phyloP scores from a whole-genome alignment of 192 early-diverging fungal genomes.

The Hyaloraphidium curvatum region DNA sequence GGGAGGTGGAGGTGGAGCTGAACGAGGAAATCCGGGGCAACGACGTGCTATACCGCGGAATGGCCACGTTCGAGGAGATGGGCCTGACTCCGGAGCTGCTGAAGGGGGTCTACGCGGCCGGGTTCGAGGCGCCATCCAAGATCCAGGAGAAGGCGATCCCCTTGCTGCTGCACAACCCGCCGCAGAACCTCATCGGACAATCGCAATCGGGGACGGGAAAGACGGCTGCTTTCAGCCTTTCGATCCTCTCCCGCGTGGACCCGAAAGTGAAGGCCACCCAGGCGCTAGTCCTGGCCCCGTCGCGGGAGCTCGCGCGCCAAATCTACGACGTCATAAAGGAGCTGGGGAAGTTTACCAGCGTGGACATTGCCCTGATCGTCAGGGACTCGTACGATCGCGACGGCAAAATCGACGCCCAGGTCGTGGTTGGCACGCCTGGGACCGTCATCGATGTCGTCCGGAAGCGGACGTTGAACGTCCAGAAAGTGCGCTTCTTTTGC shows the following conservation, averaged over 20 bases:
- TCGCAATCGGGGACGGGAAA: conserved; percentile 97
- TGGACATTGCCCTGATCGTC: conserved; percentile 56
- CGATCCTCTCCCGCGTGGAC: conserved; percentile 78
- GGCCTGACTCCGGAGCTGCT: conserved; percentile 46
- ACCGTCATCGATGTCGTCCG: conserved; percentile 61
- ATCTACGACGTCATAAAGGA: conserved; percentile 75
- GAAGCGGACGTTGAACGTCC: conserved; percentile 36
- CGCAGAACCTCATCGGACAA: conserved; percentile 88
- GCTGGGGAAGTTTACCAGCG: conserved; percentile 79
- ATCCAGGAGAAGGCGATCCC: conserved; percentile 92
- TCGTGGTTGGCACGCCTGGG: conserved; percentile 89
- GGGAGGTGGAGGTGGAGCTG: no score
- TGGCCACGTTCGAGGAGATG: conserved; percentile 30
- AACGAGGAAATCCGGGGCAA: no score
- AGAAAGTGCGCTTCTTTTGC: conserved; percentile 58
- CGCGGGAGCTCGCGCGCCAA: conserved; percentile 85
- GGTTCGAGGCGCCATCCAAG: conserved; percentile 79
- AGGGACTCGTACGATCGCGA: conserved; percentile 35
- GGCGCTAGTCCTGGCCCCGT: conserved; percentile 75
- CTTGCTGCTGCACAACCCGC: conserved; percentile 26
- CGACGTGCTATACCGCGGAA: no score
- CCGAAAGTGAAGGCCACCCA: conserved; percentile 41
- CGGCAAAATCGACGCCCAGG: conserved; percentile 44
- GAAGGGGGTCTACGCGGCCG: conserved; percentile 86
- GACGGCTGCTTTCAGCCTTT: conserved; percentile 86